Evolutionary conservation across 176 grass and related monocot genomes (phyloP).

Genomic region (Chloris gayana): DNA sequence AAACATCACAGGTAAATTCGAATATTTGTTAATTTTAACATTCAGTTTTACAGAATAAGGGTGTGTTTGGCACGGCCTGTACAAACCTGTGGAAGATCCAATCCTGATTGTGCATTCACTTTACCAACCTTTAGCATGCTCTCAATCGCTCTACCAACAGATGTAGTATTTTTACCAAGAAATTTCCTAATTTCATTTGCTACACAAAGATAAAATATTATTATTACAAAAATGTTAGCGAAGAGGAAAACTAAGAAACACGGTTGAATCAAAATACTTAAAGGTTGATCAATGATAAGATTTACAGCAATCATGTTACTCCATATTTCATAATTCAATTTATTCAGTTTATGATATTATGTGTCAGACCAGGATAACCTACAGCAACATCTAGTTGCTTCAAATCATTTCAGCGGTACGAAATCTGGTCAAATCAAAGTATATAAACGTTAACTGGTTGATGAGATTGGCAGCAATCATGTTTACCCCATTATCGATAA

Average conservation of each 20-base stretch:
- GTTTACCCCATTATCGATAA: not conserved
- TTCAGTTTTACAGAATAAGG: conserved; percentile 26
- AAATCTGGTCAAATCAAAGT: not conserved
- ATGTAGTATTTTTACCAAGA: conserved; percentile 51
- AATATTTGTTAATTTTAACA: not conserved
- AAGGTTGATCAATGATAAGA: not conserved
- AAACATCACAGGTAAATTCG: conserved; percentile 14
- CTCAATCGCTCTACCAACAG: conserved; percentile 69
- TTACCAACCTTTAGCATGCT: conserved; percentile 85
- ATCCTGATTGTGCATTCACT: conserved; percentile 64
- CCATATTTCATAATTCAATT: conserved; percentile 10
- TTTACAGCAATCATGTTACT: not conserved
- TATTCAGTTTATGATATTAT: not conserved
- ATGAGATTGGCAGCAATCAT: not conserved
- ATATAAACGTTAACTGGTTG: not conserved
- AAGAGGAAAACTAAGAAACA: conserved; percentile 19
- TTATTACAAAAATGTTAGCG: not conserved
- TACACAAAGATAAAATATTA: conserved; percentile 52
- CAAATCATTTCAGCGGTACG: not conserved
- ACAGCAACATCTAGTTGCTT: not conserved
- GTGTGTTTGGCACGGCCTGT: too few relatives aligned
- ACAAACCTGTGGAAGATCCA: conserved; percentile 91
- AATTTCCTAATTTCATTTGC: conserved; percentile 63
- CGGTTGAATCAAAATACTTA: not conserved
- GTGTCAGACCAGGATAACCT: not conserved